phyloP scores from a whole-genome alignment of 768 basidiomycete genomes.

The Rhizopogon salebrosus region DNA sequence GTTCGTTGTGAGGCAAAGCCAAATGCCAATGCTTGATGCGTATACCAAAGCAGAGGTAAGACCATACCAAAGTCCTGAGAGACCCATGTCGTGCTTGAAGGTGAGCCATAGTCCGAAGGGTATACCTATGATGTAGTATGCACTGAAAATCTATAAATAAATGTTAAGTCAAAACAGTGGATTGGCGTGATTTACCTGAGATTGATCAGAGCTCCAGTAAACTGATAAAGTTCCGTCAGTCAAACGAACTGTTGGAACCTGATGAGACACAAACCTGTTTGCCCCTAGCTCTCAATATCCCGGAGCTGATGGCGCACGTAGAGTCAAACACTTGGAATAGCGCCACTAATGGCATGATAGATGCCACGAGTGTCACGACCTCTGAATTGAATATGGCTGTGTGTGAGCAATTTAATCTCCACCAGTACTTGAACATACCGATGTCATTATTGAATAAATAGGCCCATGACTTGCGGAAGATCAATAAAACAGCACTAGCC shows the following conservation, averaged over 20 bases:
- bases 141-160: slow-evolving; percentile 30
- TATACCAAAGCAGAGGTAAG: slow-evolving; percentile 63
- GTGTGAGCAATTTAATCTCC: not conserved
- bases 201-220: slow-evolving; percentile 76
- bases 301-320: slow-evolving; percentile 61
- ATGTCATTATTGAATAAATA: slow-evolving; percentile 71
- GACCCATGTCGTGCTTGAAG: slow-evolving; percentile 52
- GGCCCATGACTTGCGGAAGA: slow-evolving; percentile 64
- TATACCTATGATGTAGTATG: slow-evolving; percentile 79
- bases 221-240: slow-evolving; percentile 29
- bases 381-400: slow-evolving; percentile 6
- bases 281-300: slow-evolving; percentile 79
- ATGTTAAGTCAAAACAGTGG: not conserved
- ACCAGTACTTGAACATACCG: slow-evolving; percentile 27
- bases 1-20: slow-evolving; percentile 51
- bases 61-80: slow-evolving; percentile 84
- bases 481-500: slow-evolving; percentile 45
- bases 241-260: not conserved
- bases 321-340: slow-evolving; percentile 84
- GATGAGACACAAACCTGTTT: slow-evolving; percentile 47
- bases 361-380: slow-evolving; percentile 38
- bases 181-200: slow-evolving; percentile 41
- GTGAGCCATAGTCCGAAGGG: slow-evolving; percentile 78
- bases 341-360: slow-evolving; percentile 71
- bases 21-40: slow-evolving; percentile 45